Evolutionary conservation across 192 early-diverging fungal genomes (phyloP).

Genomic region (Coemansia sp.): DNA sequence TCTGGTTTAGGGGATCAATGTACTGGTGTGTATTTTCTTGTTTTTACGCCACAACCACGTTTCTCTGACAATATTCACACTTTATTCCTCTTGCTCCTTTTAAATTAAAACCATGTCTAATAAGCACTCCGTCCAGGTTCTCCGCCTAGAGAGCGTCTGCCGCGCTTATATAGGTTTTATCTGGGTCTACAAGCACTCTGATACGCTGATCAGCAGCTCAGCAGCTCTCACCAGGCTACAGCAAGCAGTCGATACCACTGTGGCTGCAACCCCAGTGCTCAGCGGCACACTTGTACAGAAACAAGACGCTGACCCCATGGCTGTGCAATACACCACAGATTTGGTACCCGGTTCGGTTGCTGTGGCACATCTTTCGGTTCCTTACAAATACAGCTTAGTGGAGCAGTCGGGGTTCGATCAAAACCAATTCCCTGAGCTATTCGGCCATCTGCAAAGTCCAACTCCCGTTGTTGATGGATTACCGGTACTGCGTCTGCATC

Average conservation of each 20-base stretch:
- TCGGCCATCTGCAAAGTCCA: conserved; percentile 1
- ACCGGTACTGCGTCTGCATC: conserved; percentile 11
- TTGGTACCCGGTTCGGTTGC: background rate
- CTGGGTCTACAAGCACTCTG: conserved; percentile 22
- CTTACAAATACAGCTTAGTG: conserved; percentile 9
- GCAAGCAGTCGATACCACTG: conserved; percentile 9
- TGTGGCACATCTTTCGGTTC: background rate
- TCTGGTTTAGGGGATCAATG: too few relatives aligned
- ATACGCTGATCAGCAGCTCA: background rate
- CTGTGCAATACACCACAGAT: background rate
- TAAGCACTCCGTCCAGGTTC: background rate
- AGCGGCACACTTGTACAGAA: conserved; percentile 7
- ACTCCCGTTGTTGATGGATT: conserved; percentile 14
- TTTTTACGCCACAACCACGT: too few relatives aligned
- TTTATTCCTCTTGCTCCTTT: background rate
- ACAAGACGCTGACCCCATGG: background rate
- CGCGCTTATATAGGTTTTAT: conserved; percentile 26
- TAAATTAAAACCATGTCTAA: background rate
- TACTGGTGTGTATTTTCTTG: too few relatives aligned
- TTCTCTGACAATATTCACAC: too few relatives aligned
- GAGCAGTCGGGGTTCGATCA: conserved; percentile 16
- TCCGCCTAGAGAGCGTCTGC: conserved; percentile 13
- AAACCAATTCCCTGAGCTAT: conserved; percentile 16
- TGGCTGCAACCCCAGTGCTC: conserved; percentile 14
- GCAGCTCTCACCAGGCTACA: background rate